phyloP scores from a whole-genome alignment of 2,329 filamentous ascomycete genomes.

The Paradendryphiella salina region DNA sequence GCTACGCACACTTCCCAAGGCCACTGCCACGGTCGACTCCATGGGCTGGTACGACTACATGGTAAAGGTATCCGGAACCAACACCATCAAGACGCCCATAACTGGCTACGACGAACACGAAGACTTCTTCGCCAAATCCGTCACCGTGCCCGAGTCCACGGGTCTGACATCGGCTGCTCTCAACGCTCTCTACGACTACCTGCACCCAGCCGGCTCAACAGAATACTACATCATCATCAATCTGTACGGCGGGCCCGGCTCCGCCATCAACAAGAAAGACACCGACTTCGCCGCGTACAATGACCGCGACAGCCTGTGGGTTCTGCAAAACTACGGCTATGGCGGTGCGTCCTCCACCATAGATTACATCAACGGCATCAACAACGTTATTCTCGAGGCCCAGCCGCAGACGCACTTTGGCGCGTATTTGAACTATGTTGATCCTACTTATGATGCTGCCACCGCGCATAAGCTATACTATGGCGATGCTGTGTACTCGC shows the following conservation, averaged over 20 bases:
- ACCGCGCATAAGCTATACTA: constrained; percentile 58
- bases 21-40: constrained; percentile 28
- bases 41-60: constrained; percentile 47
- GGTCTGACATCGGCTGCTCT: constrained; percentile 37
- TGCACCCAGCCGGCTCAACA: constrained; percentile 25
- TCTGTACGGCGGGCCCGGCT: constrained; percentile 46
- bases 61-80: constrained; percentile 48
- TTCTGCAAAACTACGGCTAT: constrained; percentile 45
- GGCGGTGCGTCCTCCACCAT: constrained; percentile 23
- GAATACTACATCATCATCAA: constrained; percentile 47
- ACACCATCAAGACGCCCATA: constrained; percentile 32
- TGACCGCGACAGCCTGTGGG: constrained; percentile 45
- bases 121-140: constrained; percentile 48
- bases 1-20: constrained; percentile 42
- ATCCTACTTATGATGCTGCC: constrained; percentile 53
- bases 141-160: constrained; percentile 45
- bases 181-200: constrained; percentile 39
- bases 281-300: constrained; percentile 42
- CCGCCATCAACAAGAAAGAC: constrained; percentile 42
- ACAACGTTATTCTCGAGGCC: constrained; percentile 45
- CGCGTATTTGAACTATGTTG: constrained; percentile 60
- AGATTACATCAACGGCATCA: constrained; percentile 50
- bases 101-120: constrained; percentile 47
- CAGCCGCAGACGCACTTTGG: constrained; percentile 50
- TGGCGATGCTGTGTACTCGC: constrained; percentile 43